phyloP scores from a whole-genome alignment of 176 grass and related monocot species.

The Triticum dicoccoides region DNA sequence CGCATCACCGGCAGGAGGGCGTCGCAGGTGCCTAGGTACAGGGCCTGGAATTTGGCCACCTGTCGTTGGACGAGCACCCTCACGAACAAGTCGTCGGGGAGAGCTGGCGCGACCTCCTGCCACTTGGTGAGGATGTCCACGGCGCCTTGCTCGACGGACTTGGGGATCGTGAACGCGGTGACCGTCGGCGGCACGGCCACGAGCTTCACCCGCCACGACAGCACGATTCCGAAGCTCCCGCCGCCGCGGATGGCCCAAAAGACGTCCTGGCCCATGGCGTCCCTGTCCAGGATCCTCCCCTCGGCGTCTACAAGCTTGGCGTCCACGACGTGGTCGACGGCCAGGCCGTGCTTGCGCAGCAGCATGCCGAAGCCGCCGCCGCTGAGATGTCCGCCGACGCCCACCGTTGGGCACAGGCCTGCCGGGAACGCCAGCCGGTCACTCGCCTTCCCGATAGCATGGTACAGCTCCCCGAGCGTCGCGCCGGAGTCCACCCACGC shows the following conservation, averaged over 20 bases:
- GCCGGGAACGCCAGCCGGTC: background rate
- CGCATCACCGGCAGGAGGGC: background rate
- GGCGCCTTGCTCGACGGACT: background rate
- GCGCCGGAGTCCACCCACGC: background rate
- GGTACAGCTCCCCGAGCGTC: background rate
- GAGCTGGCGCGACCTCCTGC: background rate
- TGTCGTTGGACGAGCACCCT: background rate
- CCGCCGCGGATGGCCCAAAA: conserved; percentile 1
- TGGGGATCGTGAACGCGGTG: background rate
- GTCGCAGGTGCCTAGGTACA: background rate
- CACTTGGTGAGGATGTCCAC: background rate
- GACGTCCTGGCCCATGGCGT: background rate
- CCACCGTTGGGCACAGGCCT: background rate
- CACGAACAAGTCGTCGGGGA: background rate
- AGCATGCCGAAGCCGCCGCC: background rate
- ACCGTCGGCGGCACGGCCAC: background rate
- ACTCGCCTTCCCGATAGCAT: background rate
- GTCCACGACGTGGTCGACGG: background rate
- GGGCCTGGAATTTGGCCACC: background rate
- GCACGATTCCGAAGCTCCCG: background rate
- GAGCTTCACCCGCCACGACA: background rate
- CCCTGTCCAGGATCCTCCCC: background rate
- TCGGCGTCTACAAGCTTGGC: background rate
- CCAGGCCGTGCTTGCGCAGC: background rate
- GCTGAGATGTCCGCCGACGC: background rate